phyloP scores from a whole-genome alignment of 176 grass and related monocot species.

The Musa troglodytarum region DNA sequence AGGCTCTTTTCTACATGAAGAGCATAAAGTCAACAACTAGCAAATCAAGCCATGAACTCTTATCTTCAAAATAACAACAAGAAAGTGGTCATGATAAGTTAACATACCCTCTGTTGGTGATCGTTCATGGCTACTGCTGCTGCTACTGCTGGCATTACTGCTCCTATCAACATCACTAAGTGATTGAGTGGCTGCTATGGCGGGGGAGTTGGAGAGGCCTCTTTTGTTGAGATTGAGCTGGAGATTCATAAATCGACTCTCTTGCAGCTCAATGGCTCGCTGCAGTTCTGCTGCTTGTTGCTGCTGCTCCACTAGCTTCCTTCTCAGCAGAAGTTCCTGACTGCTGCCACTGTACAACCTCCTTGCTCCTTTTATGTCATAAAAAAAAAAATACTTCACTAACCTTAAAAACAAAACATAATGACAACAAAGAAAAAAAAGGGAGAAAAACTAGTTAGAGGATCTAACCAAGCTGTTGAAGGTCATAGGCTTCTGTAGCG shows the following conservation, averaged over 20 bases:
- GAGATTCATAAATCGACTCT: slow-evolving; percentile 24
- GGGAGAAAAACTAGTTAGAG: not conserved
- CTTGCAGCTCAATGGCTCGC: slow-evolving; percentile 14
- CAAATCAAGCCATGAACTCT: not conserved
- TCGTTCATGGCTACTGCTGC: slow-evolving; percentile 1
- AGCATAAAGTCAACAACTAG: not conserved
- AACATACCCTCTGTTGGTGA: slow-evolving; percentile 3
- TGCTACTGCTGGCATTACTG: not conserved
- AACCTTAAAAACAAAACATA: not conserved
- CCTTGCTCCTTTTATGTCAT: slow-evolving; percentile 36
- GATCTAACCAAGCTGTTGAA: slow-evolving; percentile 61
- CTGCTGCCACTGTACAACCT: slow-evolving; percentile 25
- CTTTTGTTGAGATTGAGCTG: slow-evolving; percentile 25
- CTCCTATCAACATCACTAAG: not conserved
- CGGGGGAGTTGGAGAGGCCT: slow-evolving; percentile 7
- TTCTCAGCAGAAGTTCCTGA: slow-evolving; percentile 48
- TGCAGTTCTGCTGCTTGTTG: slow-evolving; percentile 54
- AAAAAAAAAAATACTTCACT: not conserved
- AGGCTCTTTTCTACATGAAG: slow-evolving; percentile 4
- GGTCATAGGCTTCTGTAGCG: slow-evolving; percentile 52
- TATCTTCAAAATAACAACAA: not conserved
- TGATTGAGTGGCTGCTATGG: not conserved
- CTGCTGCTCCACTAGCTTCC: slow-evolving; percentile 71
- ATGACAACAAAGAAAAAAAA: not conserved
- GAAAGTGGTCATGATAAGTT: not conserved